phyloP scores from a whole-genome alignment of 192 early-diverging fungal genomes.

The Gamsiella multidivaricata region DNA sequence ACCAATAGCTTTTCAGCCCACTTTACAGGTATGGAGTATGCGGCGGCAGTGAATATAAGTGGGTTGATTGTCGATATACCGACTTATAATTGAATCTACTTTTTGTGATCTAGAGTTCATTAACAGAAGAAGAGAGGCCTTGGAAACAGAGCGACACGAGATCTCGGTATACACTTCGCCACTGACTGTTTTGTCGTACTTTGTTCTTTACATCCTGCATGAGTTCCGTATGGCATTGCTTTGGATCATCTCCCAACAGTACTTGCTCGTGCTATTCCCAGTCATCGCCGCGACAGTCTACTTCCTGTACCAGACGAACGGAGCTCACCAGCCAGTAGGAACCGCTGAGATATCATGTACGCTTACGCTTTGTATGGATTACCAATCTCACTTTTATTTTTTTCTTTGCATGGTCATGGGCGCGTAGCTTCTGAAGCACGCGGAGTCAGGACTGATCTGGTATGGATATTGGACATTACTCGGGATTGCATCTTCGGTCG shows the following conservation, averaged over 20 bases:
- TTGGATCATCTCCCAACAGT: constrained; percentile 53
- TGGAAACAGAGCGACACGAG: constrained; percentile 51
- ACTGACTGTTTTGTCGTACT: constrained; percentile 55
- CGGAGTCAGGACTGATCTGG: constrained; percentile 78
- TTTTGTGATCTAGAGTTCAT: constrained; percentile 52
- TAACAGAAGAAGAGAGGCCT: constrained; percentile 36
- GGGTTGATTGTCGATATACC: neutral
- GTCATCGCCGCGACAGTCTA: constrained; percentile 29
- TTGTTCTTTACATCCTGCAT: constrained; percentile 51
- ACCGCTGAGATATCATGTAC: neutral
- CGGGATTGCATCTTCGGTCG: constrained; percentile 90
- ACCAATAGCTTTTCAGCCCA: constrained; percentile 45
- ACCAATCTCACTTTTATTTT: neutral
- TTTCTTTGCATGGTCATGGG: neutral
- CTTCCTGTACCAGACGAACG: constrained; percentile 62
- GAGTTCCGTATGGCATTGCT: constrained; percentile 46
- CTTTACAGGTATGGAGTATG: constrained; percentile 19
- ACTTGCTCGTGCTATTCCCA: constrained; percentile 41
- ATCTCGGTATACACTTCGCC: constrained; percentile 60
- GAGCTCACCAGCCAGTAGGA: constrained; percentile 65
- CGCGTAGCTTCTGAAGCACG: constrained; percentile 45
- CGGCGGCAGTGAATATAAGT: neutral
- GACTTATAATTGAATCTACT: neutral
- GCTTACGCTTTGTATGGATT: neutral
- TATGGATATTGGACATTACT: constrained; percentile 90